A percentile compares a stretch with the other conserved stretches of the same genome.
Conservation (phyloP, 768 basidiomycete species). For the Exidia glandulosa region DNA sequence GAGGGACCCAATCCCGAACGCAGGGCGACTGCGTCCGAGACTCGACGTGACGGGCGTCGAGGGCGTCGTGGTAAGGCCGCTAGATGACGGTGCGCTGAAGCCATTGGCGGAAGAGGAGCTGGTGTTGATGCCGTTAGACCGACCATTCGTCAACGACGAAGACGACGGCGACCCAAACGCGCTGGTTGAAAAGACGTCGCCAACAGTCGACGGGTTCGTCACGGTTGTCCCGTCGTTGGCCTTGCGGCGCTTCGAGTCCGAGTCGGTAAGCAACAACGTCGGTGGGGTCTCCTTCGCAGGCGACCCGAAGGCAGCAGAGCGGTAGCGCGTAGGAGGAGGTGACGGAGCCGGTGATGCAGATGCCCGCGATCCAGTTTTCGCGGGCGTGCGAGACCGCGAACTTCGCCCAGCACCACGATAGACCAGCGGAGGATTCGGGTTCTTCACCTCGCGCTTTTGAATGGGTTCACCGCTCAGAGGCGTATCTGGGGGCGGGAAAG, state of each 20-base stretch:
- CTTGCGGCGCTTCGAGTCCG: neutral
- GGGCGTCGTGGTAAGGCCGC: neutral
- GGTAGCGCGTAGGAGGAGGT: neutral
- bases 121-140: too few species aligned
- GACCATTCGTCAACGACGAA: too few species aligned
- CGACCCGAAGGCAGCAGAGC: neutral
- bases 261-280: neutral
- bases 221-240: neutral
- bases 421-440: neutral
- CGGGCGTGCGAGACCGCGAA: neutral
- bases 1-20: neutral
- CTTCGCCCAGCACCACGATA: neutral
- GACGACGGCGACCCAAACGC: too few species aligned
- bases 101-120: too few species aligned
- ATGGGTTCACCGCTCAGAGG: neutral
- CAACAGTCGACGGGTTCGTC: too few species aligned
- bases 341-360: neutral
- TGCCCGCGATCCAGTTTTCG: neutral
- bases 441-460: neutral
- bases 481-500: neutral
- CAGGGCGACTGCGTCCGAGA: neutral
- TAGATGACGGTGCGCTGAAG: neutral
- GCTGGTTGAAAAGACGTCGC: too few species aligned
- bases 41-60: neutral
- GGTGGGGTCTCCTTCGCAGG: neutral